These are phyloP conservation scores for Fusarium lyarnte DNA, from an alignment of 2,329 filamentous ascomycete genomes.

Conservation along the genomic window DNA sequence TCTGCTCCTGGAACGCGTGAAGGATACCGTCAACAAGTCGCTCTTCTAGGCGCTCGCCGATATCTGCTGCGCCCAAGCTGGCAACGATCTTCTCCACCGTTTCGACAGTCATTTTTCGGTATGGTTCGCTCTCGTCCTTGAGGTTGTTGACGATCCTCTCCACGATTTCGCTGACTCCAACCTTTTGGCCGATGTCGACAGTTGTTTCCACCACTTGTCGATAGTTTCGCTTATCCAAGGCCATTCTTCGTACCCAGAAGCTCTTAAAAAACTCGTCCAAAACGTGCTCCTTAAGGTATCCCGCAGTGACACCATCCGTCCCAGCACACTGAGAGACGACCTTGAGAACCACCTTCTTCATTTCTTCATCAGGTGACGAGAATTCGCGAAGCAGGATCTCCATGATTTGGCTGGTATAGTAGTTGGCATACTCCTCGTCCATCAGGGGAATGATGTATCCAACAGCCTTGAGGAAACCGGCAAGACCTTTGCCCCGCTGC, in stretches of 20 bases:
- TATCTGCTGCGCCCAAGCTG: slow-evolving; percentile 90
- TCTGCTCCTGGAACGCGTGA: slow-evolving; percentile 97
- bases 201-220: slow-evolving; percentile 98
- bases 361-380: slow-evolving; percentile 96
- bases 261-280: slow-evolving; percentile 97
- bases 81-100: slow-evolving; percentile 97
- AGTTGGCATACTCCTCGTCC: slow-evolving; percentile 99
- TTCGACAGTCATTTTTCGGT: slow-evolving; percentile 99
- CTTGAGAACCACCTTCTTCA: slow-evolving; percentile 99
- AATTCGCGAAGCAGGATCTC: slow-evolving; percentile 97
- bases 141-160: slow-evolving; percentile 93
- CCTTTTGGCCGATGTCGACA: slow-evolving; percentile 95
- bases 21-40: slow-evolving; percentile 94
- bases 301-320: slow-evolving; percentile 93
- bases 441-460: slow-evolving; percentile 98
- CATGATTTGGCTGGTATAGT: slow-evolving; percentile 99
- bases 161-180: slow-evolving; percentile 95
- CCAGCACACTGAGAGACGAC: slow-evolving; percentile 95
- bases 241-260: slow-evolving; percentile 98
- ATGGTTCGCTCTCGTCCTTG: slow-evolving; percentile 97
- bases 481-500: slow-evolving; percentile 94
- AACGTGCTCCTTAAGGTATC: slow-evolving; percentile 94
- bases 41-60: slow-evolving; percentile 91
- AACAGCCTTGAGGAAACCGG: slow-evolving; percentile 95
- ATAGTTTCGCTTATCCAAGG: slow-evolving; percentile 96